A percentile compares a stretch with the other conserved stretches of the same genome.
Evolutionary conservation across 2,329 filamentous ascomycete genomes (phyloP).

Genomic region (Alternaria panax): DNA sequence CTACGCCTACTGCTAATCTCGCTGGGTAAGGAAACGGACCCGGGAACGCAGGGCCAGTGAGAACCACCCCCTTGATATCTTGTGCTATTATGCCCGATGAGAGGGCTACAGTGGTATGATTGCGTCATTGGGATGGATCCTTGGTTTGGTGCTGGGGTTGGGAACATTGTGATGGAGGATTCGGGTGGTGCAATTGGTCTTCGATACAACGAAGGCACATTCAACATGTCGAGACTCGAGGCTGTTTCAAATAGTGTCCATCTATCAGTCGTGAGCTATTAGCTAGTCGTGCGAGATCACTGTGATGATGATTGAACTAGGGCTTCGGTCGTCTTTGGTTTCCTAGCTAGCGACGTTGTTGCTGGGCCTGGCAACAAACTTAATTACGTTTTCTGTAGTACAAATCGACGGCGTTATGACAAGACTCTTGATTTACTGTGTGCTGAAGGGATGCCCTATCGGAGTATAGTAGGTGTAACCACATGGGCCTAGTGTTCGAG

Average conservation of each 20-base stretch:
- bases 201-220: background rate
- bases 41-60: background rate
- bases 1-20: background rate
- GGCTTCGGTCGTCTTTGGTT: background rate
- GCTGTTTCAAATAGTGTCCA: background rate
- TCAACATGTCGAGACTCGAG: background rate
- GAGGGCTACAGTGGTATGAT: background rate
- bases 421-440: no score
- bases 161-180: background rate
- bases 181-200: background rate
- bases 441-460: no score
- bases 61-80: background rate
- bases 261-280: background rate
- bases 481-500: no score
- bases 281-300: background rate
- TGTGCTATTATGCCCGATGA: background rate
- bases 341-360: background rate
- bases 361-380: background rate
- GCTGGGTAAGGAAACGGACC: background rate
- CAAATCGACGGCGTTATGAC: no score
- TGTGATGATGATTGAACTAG: background rate
- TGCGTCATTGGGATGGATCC: background rate
- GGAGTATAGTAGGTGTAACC: no score
- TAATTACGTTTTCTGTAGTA: no score
- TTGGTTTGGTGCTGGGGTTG: background rate